Evolutionary conservation across 768 basidiomycete genomes (phyloP).

Genomic region (Xerocomellus amylosporus): DNA sequence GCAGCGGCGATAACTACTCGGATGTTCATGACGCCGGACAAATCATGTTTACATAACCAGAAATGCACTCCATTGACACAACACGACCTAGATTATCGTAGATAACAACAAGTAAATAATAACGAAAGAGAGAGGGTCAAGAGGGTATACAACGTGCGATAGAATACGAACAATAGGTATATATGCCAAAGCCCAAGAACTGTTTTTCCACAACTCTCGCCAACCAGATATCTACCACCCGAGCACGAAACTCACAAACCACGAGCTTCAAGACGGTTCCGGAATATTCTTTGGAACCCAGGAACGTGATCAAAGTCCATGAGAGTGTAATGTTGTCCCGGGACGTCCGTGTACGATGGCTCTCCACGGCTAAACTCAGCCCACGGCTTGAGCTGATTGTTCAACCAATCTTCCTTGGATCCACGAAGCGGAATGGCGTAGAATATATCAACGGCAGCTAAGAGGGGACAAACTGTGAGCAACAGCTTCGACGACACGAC

Average conservation of each 20-base stretch:
- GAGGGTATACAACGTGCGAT: background rate
- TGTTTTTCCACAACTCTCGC: background rate
- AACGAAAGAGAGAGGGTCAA: background rate
- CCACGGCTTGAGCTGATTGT: constrained; percentile 23
- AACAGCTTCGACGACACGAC: background rate
- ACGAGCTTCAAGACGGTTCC: constrained; percentile 20
- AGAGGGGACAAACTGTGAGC: background rate
- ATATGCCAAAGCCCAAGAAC: background rate
- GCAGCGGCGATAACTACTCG: background rate
- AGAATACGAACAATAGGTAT: background rate
- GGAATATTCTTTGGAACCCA: constrained; percentile 26
- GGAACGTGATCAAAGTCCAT: constrained; percentile 28
- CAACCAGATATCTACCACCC: no score
- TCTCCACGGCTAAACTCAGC: constrained; percentile 14
- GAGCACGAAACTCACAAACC: constrained; percentile 9
- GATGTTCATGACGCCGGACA: background rate
- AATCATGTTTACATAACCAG: constrained; percentile 10
- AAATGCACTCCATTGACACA: background rate
- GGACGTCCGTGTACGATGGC: constrained; percentile 17
- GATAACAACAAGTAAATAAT: background rate
- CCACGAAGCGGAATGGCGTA: constrained; percentile 17
- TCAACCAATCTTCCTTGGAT: constrained; percentile 20
- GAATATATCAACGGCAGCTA: constrained; percentile 19
- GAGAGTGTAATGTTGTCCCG: constrained; percentile 22
- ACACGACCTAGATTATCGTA: background rate